Conservation (phyloP, 108 stramenopile genomes). For the Cylindrotheca closterium region DNA sequence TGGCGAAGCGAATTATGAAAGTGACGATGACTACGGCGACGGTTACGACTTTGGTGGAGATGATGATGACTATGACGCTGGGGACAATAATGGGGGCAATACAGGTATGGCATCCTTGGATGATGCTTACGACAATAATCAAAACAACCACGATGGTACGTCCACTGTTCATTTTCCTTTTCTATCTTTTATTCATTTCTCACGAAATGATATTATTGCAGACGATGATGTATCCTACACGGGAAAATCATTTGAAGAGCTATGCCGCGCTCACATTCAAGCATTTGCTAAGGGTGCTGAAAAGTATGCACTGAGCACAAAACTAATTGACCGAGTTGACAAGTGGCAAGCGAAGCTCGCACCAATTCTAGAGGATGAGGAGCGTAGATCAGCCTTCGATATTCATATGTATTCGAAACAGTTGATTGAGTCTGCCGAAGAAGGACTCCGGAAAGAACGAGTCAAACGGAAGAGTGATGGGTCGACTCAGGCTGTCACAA, state of each 20-base stretch:
- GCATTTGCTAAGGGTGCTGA: constrained; percentile 90
- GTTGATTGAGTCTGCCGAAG: constrained; percentile 45
- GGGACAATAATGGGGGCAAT: constrained; percentile 36
- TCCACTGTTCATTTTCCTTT: not conserved
- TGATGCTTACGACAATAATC: constrained; percentile 29
- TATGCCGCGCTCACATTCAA: constrained; percentile 87
- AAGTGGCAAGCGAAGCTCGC: constrained; percentile 86
- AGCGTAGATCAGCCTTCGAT: constrained; percentile 83
- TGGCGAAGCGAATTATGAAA: constrained; percentile 51
- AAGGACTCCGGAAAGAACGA: constrained; percentile 4
- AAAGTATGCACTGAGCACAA: constrained; percentile 86
- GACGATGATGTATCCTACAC: constrained; percentile 8
- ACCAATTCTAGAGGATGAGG: constrained; percentile 89
- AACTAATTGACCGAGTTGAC: constrained; percentile 85
- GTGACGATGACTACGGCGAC: constrained; percentile 40
- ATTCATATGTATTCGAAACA: constrained; percentile 82
- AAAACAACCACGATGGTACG: constrained; percentile 8
- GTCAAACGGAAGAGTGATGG: constrained; percentile 37
- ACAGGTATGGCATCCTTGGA: constrained; percentile 45
- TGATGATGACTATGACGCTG: constrained; percentile 44
- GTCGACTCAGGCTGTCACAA: constrained; percentile 2
- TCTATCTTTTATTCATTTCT: not conserved
- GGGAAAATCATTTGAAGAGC: constrained; percentile 87
- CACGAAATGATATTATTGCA: not conserved
- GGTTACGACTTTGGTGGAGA: constrained; percentile 44